Conservation (phyloP, 768 basidiomycete genomes). For the Terana coerulea region DNA sequence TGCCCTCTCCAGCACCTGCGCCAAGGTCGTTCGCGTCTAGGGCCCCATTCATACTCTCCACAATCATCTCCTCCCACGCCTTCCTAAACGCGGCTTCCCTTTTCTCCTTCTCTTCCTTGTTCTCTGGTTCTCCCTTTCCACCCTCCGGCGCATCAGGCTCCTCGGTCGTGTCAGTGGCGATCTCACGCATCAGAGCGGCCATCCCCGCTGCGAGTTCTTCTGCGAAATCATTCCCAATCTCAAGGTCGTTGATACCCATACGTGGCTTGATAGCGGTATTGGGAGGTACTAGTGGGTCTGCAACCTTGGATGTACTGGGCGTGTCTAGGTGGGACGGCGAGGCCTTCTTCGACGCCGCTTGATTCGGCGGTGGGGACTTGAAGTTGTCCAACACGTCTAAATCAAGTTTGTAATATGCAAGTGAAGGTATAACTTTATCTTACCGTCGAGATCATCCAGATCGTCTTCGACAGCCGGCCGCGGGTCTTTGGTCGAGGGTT, state of each 20-base stretch:
- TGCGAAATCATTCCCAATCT: slow-evolving; percentile 32
- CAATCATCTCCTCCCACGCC: slow-evolving; percentile 71
- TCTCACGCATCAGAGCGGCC: slow-evolving; percentile 41
- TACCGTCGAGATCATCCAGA: slow-evolving; percentile 67
- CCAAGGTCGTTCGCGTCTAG: slow-evolving; percentile 15
- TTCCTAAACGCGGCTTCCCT: slow-evolving; percentile 43
- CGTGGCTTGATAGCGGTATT: slow-evolving; percentile 6
- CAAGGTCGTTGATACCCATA: slow-evolving; percentile 17
- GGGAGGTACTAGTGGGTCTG: slow-evolving; percentile 18
- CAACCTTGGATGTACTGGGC: too few species aligned
- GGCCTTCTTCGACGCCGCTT: slow-evolving; percentile 16
- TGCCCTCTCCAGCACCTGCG: slow-evolving; percentile 10
- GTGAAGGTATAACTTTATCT: slow-evolving; percentile 11
- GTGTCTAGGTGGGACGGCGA: slow-evolving; percentile 15
- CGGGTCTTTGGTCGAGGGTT: neutral
- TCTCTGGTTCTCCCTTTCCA: slow-evolving; percentile 12
- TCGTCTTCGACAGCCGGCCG: slow-evolving; percentile 41
- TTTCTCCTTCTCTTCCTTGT: slow-evolving; percentile 24
- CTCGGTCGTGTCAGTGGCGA: slow-evolving; percentile 24
- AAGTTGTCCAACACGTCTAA: slow-evolving; percentile 51
- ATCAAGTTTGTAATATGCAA: neutral
- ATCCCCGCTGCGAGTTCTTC: slow-evolving; percentile 40
- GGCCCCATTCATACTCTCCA: slow-evolving; percentile 53
- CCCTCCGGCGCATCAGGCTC: slow-evolving; percentile 4
- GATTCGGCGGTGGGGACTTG: slow-evolving; percentile 16